Evolutionary conservation across 208 protist genomes (phyloP).

Genomic region (Crithidia brevicula): DNA sequence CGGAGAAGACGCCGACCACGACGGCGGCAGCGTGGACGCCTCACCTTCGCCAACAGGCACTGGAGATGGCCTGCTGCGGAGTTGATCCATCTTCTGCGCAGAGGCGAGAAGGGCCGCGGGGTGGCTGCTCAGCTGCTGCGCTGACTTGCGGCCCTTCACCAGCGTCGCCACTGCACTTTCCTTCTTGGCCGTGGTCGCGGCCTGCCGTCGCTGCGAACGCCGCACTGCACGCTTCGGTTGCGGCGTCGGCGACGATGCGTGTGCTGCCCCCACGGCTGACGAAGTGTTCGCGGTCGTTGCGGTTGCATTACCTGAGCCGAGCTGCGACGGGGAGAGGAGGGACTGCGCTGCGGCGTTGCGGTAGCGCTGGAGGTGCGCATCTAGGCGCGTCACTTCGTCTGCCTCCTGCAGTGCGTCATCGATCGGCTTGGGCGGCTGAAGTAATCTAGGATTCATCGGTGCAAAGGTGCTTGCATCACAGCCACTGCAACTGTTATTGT

Average conservation of each 20-base stretch:
- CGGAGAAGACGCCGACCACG: conserved; percentile 26
- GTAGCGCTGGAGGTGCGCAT: conserved; percentile 7
- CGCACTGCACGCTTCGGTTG: background rate
- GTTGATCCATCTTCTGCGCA: conserved; percentile 22
- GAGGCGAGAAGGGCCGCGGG: background rate
- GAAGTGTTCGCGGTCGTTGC: background rate
- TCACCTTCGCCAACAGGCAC: conserved; percentile 20
- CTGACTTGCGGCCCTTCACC: conserved; percentile 1
- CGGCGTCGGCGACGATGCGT: background rate
- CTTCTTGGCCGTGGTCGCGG: conserved; percentile 13
- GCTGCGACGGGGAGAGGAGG: no score
- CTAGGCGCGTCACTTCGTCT: background rate
- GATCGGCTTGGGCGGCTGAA: conserved; percentile 13
- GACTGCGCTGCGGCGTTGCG: background rate
- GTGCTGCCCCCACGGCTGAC: background rate
- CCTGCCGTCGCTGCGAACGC: conserved; percentile 11
- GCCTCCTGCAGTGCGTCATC: conserved; percentile 5
- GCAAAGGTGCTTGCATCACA: no score
- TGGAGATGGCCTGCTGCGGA: conserved; percentile 27
- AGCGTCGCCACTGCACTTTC: conserved; percentile 18
- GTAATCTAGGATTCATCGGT: no score
- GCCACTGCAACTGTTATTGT: no score
- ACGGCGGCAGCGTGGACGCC: conserved; percentile 12
- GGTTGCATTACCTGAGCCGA: background rate
- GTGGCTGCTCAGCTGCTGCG: background rate